A percentile compares a stretch with the other conserved stretches of the same genome.
Conservation (phyloP, 2,329 filamentous ascomycete genomes). For the Claviceps sp. region DNA sequence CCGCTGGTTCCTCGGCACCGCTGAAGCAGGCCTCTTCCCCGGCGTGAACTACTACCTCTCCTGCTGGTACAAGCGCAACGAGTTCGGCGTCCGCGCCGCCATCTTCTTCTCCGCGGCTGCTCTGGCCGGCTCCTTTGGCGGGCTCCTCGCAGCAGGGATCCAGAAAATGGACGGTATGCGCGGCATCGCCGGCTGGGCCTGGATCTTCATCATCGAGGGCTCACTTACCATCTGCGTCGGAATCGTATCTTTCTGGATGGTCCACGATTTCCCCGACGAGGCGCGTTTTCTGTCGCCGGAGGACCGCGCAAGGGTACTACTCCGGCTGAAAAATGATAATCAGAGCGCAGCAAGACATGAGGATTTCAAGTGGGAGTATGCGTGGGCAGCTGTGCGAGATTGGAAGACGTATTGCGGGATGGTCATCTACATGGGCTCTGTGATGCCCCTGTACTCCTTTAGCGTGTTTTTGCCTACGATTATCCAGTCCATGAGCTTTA, state of each 20-base stretch:
- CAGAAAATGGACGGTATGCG: constrained; percentile 53
- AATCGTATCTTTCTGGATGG: constrained; percentile 58
- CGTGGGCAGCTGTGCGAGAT: constrained; percentile 60
- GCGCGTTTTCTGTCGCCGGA: constrained; percentile 57
- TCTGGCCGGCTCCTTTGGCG: constrained; percentile 64
- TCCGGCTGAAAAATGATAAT: constrained; percentile 55
- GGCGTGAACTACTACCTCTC: constrained; percentile 70
- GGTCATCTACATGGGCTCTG: constrained; percentile 64
- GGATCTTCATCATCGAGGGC: constrained; percentile 60
- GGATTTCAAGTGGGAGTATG: constrained; percentile 57
- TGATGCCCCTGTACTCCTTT: constrained; percentile 63
- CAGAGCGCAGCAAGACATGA: constrained; percentile 66
- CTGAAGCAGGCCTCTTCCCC: constrained; percentile 64
- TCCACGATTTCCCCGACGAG: constrained; percentile 70
- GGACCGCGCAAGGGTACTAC: constrained; percentile 60
- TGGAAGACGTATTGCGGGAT: constrained; percentile 74
- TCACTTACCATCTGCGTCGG: constrained; percentile 57
- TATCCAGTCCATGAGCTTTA: constrained; percentile 40
- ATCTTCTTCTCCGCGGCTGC: constrained; percentile 78
- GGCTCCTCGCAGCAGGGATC: constrained; percentile 59
- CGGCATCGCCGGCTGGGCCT: constrained; percentile 43
- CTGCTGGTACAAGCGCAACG: constrained; percentile 70
- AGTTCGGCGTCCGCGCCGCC: constrained; percentile 68
- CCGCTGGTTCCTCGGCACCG: constrained; percentile 57
- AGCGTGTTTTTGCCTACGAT: constrained; percentile 71